Conservation (phyloP, 495 filamentous ascomycete genomes). For the Parmelia sp. region DNA sequence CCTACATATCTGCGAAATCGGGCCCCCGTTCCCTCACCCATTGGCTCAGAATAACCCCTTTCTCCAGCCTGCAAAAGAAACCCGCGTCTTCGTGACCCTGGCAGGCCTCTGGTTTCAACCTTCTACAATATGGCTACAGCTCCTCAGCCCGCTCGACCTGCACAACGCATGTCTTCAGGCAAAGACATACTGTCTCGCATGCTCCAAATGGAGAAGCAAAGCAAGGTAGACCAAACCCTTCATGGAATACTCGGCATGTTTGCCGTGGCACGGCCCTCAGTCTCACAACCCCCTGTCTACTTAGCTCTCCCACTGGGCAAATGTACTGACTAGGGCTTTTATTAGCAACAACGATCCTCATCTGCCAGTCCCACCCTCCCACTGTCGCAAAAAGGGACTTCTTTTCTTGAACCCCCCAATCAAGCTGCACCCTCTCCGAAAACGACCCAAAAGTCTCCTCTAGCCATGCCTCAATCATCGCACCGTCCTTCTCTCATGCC, state of each 20-base stretch:
- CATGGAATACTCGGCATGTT: neutral
- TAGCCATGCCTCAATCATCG: constrained; percentile 12
- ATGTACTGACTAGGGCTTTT: constrained; percentile 5
- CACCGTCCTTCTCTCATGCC: constrained; percentile 14
- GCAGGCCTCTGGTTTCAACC: neutral
- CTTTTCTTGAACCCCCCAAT: neutral
- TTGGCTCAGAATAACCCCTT: neutral
- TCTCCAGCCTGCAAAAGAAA: neutral
- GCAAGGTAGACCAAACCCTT: constrained; percentile 20
- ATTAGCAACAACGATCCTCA: constrained; percentile 20
- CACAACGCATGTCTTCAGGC: constrained; percentile 17
- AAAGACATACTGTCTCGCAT: constrained; percentile 27
- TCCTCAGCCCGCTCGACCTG: constrained; percentile 12
- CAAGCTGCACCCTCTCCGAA: constrained; percentile 10
- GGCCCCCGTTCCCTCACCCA: neutral
- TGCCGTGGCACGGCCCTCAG: constrained; percentile 7
- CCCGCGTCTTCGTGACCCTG: neutral
- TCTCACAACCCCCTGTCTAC: constrained; percentile 1
- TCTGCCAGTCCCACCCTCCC: constrained; percentile 17
- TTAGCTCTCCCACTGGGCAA: neutral
- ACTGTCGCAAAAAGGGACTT: constrained; percentile 6
- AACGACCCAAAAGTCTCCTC: constrained; percentile 7
- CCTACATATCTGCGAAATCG: neutral
- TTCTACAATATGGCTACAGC: constrained; percentile 7
- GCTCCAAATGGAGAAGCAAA: constrained; percentile 30